phyloP scores from a whole-genome alignment of 306 rosid species.

The Prunus mume region DNA sequence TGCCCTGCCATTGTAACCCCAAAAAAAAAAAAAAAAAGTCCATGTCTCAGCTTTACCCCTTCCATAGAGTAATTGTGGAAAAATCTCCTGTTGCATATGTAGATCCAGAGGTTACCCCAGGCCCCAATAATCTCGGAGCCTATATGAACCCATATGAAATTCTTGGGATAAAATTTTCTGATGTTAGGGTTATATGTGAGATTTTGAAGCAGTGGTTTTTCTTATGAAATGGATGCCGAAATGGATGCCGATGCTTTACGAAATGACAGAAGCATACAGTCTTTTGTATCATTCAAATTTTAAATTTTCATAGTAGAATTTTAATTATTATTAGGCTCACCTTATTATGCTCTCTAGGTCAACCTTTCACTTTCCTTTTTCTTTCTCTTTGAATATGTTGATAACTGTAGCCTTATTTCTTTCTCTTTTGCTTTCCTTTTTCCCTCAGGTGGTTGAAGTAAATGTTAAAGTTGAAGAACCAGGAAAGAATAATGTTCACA shows the following conservation, averaged over 20 bases:
- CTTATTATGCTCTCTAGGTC: neutral
- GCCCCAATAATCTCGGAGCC: neutral
- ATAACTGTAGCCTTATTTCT: neutral
- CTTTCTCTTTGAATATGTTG: neutral
- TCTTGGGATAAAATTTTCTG: neutral
- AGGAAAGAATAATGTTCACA: constrained; percentile 69
- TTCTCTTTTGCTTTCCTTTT: neutral
- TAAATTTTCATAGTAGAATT: neutral
- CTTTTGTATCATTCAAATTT: neutral
- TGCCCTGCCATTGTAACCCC: no score
- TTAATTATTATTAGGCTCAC: neutral
- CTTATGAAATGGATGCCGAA: neutral
- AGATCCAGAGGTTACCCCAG: neutral
- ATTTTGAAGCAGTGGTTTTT: neutral
- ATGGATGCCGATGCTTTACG: neutral
- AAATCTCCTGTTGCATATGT: neutral
- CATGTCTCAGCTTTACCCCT: neutral
- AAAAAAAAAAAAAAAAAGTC: neutral
- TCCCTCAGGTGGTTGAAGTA: constrained; percentile 62
- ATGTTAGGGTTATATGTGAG: neutral
- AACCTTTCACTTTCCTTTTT: neutral
- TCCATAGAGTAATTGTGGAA: neutral
- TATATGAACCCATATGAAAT: neutral
- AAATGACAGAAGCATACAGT: neutral
- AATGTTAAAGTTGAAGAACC: constrained; percentile 74